Evolutionary conservation across 805 yeast genomes (phyloP).

Genomic region (Zygotorulaspora danielsina): DNA sequence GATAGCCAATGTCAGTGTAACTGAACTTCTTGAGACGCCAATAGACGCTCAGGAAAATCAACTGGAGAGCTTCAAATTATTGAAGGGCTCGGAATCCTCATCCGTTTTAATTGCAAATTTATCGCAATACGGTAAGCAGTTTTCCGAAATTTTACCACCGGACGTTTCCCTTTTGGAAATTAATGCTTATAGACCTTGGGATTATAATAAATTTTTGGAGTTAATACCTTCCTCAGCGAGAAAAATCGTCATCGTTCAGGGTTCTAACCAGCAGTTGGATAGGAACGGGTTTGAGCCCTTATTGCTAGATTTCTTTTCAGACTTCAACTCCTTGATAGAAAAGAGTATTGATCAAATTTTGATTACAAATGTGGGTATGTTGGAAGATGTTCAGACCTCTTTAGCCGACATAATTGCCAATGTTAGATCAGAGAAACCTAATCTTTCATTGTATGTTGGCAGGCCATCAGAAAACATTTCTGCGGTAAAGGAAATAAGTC

Average conservation of each 20-base stretch:
- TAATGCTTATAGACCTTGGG: conserved; percentile 72
- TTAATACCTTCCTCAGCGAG: conserved; percentile 52
- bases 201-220: conserved; percentile 45
- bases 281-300: conserved; percentile 60
- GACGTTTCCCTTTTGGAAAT: conserved; percentile 45
- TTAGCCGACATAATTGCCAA: conserved; percentile 50
- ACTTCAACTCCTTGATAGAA: conserved; percentile 44
- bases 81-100: conserved; percentile 35
- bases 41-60: conserved; percentile 35
- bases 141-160: conserved; percentile 39
- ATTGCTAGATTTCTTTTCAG: conserved; percentile 68
- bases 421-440: conserved; percentile 48
- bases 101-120: conserved; percentile 58
- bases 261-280: conserved; percentile 34
- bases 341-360: conserved; percentile 49
- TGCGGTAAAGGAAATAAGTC: conserved; percentile 11
- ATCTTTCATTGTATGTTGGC: conserved; percentile 63
- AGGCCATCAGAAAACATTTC: conserved; percentile 11
- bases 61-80: conserved; percentile 24
- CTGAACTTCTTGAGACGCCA: conserved; percentile 17
- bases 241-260: conserved; percentile 64
- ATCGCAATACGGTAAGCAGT: conserved; percentile 50
- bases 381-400: conserved; percentile 33
- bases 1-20: conserved; percentile 12
- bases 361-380: conserved; percentile 44